These are phyloP conservation scores for Eucalyptus cloeziana DNA, from an alignment of 345 rosid genomes.

Conservation along the genomic window DNA sequence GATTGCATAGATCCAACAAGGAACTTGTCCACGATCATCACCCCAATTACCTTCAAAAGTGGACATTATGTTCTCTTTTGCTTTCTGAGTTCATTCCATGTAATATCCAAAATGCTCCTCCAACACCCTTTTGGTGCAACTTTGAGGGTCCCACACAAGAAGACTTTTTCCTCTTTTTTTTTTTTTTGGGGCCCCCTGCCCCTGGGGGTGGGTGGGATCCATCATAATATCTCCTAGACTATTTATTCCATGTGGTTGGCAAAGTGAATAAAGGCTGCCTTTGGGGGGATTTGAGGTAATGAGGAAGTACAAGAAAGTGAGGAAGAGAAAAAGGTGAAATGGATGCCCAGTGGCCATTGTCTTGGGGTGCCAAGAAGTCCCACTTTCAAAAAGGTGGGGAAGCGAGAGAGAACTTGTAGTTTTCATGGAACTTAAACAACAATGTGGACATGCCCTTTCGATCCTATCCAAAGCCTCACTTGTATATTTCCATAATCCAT, in stretches of 20 bases:
- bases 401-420: neutral
- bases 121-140: neutral
- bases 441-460: neutral
- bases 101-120: neutral
- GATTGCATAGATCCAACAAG: neutral
- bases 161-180: neutral
- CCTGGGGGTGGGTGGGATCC: neutral
- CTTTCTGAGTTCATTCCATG: neutral
- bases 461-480: neutral
- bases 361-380: neutral
- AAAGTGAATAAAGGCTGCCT: neutral
- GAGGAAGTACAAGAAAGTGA: neutral
- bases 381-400: neutral
- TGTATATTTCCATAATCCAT: neutral
- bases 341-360: neutral
- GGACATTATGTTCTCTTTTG: neutral
- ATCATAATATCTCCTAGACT: neutral
- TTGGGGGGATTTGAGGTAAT: neutral
- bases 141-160: neutral
- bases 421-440: neutral
- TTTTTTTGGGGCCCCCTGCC: neutral
- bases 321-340: neutral
- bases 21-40: neutral
- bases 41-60: neutral
- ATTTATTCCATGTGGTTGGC: neutral